Conservation (phyloP, 306 rosid species). For the Alnus rubra region DNA sequence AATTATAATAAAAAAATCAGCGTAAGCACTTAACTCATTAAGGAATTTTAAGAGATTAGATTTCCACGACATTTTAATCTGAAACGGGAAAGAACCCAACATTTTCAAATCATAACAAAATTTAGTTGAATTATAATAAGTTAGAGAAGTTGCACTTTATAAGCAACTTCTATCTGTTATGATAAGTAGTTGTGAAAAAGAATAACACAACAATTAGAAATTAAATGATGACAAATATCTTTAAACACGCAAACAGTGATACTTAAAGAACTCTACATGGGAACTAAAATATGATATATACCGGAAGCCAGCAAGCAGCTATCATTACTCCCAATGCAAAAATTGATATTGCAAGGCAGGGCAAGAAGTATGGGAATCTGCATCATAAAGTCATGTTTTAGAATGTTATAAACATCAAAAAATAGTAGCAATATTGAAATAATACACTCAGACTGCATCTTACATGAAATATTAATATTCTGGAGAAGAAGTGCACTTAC, state of each 20-base stretch:
- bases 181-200: background rate
- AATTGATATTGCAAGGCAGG: constrained; percentile 45
- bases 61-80: background rate
- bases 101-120: background rate
- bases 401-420: constrained; percentile 4
- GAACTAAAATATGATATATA: too few species aligned
- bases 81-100: background rate
- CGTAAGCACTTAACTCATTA: background rate
- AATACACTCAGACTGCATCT: background rate
- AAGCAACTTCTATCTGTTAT: background rate
- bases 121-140: background rate
- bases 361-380: constrained; percentile 64
- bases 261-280: too few species aligned
- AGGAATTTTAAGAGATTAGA: background rate
- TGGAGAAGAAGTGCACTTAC: too few species aligned
- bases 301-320: too few species aligned
- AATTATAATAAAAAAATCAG: too few species aligned
- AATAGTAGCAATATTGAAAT: background rate
- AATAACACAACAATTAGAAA: background rate
- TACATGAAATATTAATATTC: background rate
- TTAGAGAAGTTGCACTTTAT: background rate
- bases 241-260: too few species aligned
- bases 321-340: too few species aligned
- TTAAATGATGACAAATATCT: background rate
- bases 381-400: constrained; percentile 4